Percentiles rank a stretch among this genome's conserved stretches.
These are phyloP conservation scores for Cercophora sp. DNA, from an alignment of 495 filamentous ascomycete genomes.

Conservation along the genomic window DNA sequence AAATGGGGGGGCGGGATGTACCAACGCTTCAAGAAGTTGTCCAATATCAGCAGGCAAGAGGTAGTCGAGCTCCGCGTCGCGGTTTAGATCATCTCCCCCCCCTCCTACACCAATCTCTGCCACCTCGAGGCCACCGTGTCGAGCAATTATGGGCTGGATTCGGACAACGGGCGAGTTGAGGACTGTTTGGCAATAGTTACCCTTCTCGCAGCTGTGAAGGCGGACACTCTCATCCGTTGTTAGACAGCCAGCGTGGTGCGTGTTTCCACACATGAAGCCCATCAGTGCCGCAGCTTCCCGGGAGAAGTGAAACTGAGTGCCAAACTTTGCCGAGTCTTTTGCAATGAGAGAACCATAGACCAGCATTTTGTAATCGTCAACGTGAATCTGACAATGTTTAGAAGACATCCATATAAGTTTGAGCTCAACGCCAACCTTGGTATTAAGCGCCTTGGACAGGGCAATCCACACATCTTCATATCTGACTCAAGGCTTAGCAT, in stretches of 20 bases:
- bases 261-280: slow-evolving; percentile 76
- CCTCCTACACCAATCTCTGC: slow-evolving; percentile 74
- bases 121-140: slow-evolving; percentile 55
- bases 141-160: slow-evolving; percentile 73
- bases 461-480: slow-evolving; percentile 91
- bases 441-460: slow-evolving; percentile 63
- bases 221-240: slow-evolving; percentile 60
- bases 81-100: slow-evolving; percentile 69
- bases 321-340: slow-evolving; percentile 28
- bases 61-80: slow-evolving; percentile 60
- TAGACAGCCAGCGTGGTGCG: slow-evolving; percentile 61
- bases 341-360: slow-evolving; percentile 65
- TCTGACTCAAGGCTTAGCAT: slow-evolving; percentile 12
- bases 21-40: slow-evolving; percentile 47
- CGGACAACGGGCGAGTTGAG: slow-evolving; percentile 58
- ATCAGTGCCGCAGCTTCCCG: slow-evolving; percentile 63
- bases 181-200: slow-evolving; percentile 56
- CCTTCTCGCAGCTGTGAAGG: slow-evolving; percentile 86
- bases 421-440: slow-evolving; percentile 46
- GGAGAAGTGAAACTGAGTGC: slow-evolving; percentile 36
- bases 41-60: slow-evolving; percentile 41
- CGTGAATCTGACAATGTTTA: slow-evolving; percentile 61
- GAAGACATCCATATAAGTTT: not conserved
- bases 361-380: slow-evolving; percentile 73
- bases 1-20: not conserved